Conservation (phyloP, 2,329 filamentous ascomycete species). For the Aspergillus cejpii region DNA sequence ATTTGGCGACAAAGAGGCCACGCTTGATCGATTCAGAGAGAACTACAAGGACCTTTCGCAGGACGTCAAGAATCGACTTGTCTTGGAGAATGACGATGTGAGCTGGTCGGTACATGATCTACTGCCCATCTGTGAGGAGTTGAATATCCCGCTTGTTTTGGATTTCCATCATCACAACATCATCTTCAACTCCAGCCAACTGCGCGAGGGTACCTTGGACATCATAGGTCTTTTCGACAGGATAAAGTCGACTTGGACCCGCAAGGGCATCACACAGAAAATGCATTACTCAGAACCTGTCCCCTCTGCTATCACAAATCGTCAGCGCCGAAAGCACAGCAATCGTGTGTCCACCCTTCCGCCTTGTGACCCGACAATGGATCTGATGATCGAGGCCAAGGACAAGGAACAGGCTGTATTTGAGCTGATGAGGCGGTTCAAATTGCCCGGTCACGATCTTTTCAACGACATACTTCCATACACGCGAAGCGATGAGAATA, state of each 20-base stretch:
- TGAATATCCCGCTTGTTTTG: conserved; percentile 87
- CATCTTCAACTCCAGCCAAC: conserved; percentile 63
- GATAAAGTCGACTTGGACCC: conserved; percentile 76
- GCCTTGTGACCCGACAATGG: conserved; percentile 75
- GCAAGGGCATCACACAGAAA: conserved; percentile 81
- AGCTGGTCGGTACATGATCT: conserved; percentile 88
- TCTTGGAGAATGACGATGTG: conserved; percentile 92
- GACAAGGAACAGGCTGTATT: conserved; percentile 97
- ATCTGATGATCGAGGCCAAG: conserved; percentile 98
- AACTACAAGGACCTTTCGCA: conserved; percentile 64
- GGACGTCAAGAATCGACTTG: conserved; percentile 69
- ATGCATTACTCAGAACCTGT: conserved; percentile 93
- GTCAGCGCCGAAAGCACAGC: conserved; percentile 77
- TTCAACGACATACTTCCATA: conserved; percentile 74
- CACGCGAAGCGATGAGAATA: conserved; percentile 69
- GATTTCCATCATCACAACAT: conserved; percentile 98
- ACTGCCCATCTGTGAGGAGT: conserved; percentile 79
- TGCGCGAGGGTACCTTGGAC: conserved; percentile 78
- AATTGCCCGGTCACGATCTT: conserved; percentile 68
- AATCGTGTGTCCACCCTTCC: conserved; percentile 71
- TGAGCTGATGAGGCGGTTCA: conserved; percentile 83
- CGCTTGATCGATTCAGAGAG: conserved; percentile 67
- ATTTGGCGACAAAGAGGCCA: conserved; percentile 78
- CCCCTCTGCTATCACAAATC: conserved; percentile 66
- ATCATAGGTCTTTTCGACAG: conserved; percentile 68